These are phyloP conservation scores for Pseudogymnoascus sp. DNA, from an alignment of 2,329 filamentous ascomycete genomes.

Conservation along the genomic window DNA sequence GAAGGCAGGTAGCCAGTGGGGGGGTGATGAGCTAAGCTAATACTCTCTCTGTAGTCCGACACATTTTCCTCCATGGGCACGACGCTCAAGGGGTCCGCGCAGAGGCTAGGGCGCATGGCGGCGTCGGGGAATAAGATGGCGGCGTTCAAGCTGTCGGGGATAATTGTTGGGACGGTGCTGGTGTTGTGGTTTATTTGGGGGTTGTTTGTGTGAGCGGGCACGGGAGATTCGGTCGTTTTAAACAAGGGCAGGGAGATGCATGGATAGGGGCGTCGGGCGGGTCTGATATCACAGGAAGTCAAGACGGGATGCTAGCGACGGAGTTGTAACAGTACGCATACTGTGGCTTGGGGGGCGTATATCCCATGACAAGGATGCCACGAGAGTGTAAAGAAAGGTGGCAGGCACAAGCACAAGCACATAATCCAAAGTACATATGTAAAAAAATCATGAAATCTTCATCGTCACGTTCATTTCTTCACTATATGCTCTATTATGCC, in stretches of 20 bases:
- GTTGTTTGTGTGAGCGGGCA: conserved; percentile 24
- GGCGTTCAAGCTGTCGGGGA: conserved; percentile 80
- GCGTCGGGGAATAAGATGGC: conserved; percentile 85
- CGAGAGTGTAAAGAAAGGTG: background rate
- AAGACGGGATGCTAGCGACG: background rate
- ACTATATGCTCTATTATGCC: conserved; percentile 7
- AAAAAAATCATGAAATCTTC: conserved; percentile 10
- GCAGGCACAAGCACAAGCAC: background rate
- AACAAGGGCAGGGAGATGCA: no score
- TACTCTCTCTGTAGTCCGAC: conserved; percentile 54
- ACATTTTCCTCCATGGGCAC: conserved; percentile 85
- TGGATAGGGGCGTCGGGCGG: conserved; percentile 5
- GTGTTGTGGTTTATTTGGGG: conserved; percentile 58
- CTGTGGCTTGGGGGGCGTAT: background rate
- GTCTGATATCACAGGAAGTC: conserved; percentile 8
- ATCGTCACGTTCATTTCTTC: background rate
- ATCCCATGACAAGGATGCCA: background rate
- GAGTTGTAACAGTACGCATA: background rate
- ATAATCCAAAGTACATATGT: conserved; percentile 1
- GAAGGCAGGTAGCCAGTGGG: background rate
- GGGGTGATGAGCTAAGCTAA: conserved; percentile 13
- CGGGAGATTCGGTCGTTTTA: background rate
- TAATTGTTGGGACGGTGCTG: conserved; percentile 67
- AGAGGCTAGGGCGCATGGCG: conserved; percentile 82
- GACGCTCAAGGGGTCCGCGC: conserved; percentile 76